Conservation (phyloP, 2,329 filamentous ascomycete genomes). For the Chaetomium strumarium region DNA sequence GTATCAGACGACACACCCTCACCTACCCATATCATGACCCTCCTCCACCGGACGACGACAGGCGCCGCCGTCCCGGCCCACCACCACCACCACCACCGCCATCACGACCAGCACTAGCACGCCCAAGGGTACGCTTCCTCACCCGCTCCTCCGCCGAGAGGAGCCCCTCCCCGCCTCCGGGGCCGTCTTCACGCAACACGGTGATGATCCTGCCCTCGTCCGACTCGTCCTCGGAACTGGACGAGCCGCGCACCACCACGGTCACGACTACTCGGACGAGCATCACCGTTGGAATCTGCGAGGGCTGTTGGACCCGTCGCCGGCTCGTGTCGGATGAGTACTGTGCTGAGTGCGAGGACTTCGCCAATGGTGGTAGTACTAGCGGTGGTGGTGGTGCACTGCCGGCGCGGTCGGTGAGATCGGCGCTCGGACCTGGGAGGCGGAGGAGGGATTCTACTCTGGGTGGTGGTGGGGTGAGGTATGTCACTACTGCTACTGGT, state of each 20-base stretch:
- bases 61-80: neutral
- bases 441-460: neutral
- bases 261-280: neutral
- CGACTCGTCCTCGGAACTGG: neutral
- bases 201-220: neutral
- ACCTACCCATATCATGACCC: neutral
- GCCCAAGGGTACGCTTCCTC: neutral
- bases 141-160: neutral
- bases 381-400: neutral
- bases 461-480: slow-evolving; percentile 1
- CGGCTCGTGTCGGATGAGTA: neutral
- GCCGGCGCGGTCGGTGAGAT: neutral
- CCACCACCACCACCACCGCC: neutral
- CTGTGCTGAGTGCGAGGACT: slow-evolving; percentile 9
- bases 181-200: neutral
- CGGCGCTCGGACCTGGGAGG: neutral
- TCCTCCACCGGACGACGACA: neutral
- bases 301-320: neutral
- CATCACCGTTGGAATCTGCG: neutral
- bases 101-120: no score
- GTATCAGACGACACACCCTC: neutral
- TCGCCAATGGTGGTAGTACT: neutral
- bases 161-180: neutral
- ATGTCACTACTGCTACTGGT: no score
- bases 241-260: neutral